These are phyloP conservation scores for Scheffersomyces stambukii DNA, from an alignment of 1,139 yeast genomes.

Conservation along the genomic window DNA sequence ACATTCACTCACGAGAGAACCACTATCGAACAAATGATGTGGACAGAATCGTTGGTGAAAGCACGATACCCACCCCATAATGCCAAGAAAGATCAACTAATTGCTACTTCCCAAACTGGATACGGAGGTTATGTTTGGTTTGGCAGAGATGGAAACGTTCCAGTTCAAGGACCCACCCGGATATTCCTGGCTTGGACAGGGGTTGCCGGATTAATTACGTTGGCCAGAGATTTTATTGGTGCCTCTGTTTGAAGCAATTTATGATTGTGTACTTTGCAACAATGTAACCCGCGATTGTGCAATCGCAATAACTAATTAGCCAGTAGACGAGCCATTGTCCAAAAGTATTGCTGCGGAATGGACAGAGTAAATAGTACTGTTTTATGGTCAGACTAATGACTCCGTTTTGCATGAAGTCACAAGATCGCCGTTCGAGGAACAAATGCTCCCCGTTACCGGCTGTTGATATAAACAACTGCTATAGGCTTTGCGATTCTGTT, in stretches of 20 bases:
- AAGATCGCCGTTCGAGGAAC: too few species aligned
- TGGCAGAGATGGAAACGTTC: constrained; percentile 31
- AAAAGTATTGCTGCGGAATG: too few species aligned
- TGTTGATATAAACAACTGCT: too few species aligned
- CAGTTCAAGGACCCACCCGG: constrained; percentile 29
- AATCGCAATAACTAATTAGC: too few species aligned
- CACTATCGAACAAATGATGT: constrained; percentile 59
- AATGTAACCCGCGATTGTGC: too few species aligned
- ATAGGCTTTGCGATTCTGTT: too few species aligned
- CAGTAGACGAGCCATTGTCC: too few species aligned
- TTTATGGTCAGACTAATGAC: too few species aligned
- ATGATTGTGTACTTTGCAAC: neutral
- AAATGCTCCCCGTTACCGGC: too few species aligned
- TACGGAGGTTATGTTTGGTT: constrained; percentile 30
- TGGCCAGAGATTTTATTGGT: constrained; percentile 8
- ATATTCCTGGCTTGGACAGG: constrained; percentile 30
- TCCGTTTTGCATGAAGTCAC: too few species aligned
- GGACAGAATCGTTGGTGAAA: constrained; percentile 55
- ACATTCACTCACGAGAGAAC: constrained; percentile 77
- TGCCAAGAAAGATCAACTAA: constrained; percentile 24
- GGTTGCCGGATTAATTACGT: constrained; percentile 14
- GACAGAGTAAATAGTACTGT: too few species aligned
- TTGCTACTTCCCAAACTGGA: constrained; percentile 17
- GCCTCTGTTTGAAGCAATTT: too few species aligned
- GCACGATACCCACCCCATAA: constrained; percentile 69